Percentiles rank a stretch among this genome's conserved stretches.
phyloP scores from a whole-genome alignment of 2,329 filamentous ascomycete genomes.

The Nannizziopsis arthrosporioides region DNA sequence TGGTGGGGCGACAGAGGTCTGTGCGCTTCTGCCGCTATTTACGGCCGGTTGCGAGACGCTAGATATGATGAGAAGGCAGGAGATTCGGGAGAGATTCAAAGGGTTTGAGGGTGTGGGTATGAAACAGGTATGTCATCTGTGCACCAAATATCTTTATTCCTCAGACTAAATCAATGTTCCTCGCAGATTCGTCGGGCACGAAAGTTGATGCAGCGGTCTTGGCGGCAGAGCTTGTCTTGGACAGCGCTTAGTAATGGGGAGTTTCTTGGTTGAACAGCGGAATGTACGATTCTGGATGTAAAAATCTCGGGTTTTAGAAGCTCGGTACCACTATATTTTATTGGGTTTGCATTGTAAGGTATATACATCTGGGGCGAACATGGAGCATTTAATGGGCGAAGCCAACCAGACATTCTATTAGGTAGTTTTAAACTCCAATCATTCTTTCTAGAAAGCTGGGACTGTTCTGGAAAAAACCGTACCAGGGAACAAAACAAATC shows the following conservation, averaged over 20 bases:
- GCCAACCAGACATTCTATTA: no score
- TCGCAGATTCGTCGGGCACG: constrained; percentile 32
- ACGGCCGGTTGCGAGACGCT: constrained; percentile 65
- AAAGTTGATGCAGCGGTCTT: constrained; percentile 31
- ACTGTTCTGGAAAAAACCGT: no score
- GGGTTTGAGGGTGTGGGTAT: constrained; percentile 62
- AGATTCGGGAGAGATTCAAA: constrained; percentile 54
- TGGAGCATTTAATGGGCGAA: no score
- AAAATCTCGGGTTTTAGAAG: neutral
- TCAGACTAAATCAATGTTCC: neutral
- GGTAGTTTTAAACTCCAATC: no score
- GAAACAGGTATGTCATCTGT: constrained; percentile 50
- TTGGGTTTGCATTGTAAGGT: neutral
- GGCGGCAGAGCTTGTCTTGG: constrained; percentile 30
- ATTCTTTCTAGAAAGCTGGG: no score
- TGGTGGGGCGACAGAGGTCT: constrained; percentile 61
- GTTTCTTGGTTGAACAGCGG: constrained; percentile 25
- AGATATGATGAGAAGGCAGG: constrained; percentile 43
- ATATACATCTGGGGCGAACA: no score
- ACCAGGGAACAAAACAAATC: no score
- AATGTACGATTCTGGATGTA: neutral
- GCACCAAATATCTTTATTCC: neutral
- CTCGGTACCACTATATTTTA: no score
- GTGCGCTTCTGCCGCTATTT: constrained; percentile 69
- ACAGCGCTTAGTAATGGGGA: constrained; percentile 30